Evolutionary conservation across 441 rosid species (phyloP).

Genomic region (Populus hybrid): DNA sequence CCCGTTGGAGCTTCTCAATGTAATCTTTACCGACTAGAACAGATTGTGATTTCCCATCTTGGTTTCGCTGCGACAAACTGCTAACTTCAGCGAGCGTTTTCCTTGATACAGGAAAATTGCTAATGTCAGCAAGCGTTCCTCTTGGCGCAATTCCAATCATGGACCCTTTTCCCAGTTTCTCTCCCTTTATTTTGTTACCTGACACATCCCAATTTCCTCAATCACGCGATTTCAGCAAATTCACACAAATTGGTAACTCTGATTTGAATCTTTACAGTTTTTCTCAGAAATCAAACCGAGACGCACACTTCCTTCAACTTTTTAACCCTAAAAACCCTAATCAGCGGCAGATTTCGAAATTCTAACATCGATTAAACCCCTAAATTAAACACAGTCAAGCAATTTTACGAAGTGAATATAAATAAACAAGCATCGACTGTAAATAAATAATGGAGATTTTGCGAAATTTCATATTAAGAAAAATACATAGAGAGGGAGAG

Average conservation of each 20-base stretch:
- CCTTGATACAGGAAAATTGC: slow-evolving; percentile 42
- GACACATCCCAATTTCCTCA: slow-evolving; percentile 18
- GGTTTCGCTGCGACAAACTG: slow-evolving; percentile 42
- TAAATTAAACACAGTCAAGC: not conserved
- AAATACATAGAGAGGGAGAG: not conserved
- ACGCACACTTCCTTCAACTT: not conserved
- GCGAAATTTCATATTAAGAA: not conserved
- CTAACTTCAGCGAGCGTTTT: slow-evolving; percentile 52
- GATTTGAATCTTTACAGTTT: not conserved
- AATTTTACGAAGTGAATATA: too few relatives aligned
- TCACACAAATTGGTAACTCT: not conserved
- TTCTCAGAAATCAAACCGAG: not conserved
- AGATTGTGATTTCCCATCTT: slow-evolving; percentile 29
- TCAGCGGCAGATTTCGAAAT: not conserved
- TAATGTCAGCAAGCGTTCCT: slow-evolving; percentile 51
- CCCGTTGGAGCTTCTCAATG: slow-evolving; percentile 51
- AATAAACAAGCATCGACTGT: too few relatives aligned
- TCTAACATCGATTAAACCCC: not conserved
- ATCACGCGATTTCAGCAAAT: not conserved
- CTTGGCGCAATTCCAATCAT: slow-evolving; percentile 29
- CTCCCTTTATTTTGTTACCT: slow-evolving; percentile 28
- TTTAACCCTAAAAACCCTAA: not conserved
- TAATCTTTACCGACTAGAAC: slow-evolving; percentile 27
- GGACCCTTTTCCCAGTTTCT: slow-evolving; percentile 26
- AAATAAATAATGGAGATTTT: not conserved